Evolutionary conservation across 2,329 filamentous ascomycete genomes (phyloP), one percentile per base, ranked within the genome.

Genomic region (Echinosphaeria canescens): DNA sequence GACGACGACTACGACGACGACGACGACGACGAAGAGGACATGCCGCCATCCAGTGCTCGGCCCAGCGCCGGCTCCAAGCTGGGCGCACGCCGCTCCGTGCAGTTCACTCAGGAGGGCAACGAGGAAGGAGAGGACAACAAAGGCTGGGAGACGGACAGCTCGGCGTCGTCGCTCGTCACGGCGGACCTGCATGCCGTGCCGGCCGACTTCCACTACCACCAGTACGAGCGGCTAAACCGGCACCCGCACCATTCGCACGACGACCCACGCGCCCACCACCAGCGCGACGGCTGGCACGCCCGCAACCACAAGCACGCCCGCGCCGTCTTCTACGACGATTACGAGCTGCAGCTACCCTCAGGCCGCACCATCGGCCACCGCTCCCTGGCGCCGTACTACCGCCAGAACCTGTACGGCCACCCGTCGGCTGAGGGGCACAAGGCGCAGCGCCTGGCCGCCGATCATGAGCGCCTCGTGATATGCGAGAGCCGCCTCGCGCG

Each of bases 81-180:
- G 9, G 73, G 73, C 6, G 61, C 59, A 11, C 63, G 59, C 39
- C 63, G 74, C 22, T 44, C 50, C 5, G 46, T 54, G 19, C 64
- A 61, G 42, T 45, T 56, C 5, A 56, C 57, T 22, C 58, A 57
- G 24, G 51, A 54, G 24, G 61, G 54, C 10, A 55, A 50, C 28
- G 48, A 48, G 18, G 43, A 53, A 7, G 55, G 66, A n/a, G 63
- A 63, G 24, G 53, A 59, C 11, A 56, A 61, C 39, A 81, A 85
- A 23, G 82, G 80, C 24, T 95, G 88, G 85, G 88, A 98, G 51
- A 93, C 84, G 1, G 88, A 95, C 45, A 82, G 75, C 35, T 82
- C 78, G 8, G 74, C 65, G n/a, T 92, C 84, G 2, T 90, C 81
- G 9, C 61, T 90, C 19, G 80, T 84, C 35, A 88, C 81, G 1